phyloP scores from a whole-genome alignment of 1,284 basidiomycete genomes.

The Puccinia hordei region DNA sequence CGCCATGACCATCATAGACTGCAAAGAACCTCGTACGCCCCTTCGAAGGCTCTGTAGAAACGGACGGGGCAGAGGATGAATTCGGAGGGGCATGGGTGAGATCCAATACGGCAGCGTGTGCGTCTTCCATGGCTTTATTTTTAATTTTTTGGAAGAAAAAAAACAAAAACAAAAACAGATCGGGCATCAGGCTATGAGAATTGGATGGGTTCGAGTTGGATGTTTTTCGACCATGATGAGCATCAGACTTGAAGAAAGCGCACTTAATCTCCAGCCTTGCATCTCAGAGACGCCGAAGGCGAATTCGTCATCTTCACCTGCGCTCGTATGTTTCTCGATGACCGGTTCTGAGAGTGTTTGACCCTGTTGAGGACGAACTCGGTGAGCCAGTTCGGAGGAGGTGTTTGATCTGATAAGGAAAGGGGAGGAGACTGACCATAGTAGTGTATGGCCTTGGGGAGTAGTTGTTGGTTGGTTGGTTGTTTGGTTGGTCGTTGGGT shows the following conservation, averaged over 20 bases:
- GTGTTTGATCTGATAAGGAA: not conserved
- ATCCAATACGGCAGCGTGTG: slow-evolving; percentile 78
- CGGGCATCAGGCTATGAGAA: slow-evolving; percentile 9
- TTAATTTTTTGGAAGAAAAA: too few relatives aligned
- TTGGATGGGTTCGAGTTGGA: not conserved
- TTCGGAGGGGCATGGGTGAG: slow-evolving; percentile 57
- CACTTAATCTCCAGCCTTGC: slow-evolving; percentile 99
- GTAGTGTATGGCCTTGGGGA: too few relatives aligned
- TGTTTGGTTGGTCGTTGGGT: too few relatives aligned
- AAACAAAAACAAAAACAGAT: slow-evolving; percentile 37
- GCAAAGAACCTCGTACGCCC: slow-evolving; percentile 73
- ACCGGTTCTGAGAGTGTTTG: slow-evolving; percentile 66
- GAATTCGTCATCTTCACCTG: slow-evolving; percentile 76
- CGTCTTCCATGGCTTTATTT: slow-evolving; percentile 99
- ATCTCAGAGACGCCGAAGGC: slow-evolving; percentile 88
- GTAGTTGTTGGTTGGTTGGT: too few relatives aligned
- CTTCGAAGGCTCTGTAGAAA: slow-evolving; percentile 62
- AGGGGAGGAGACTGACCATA: slow-evolving; percentile 2
- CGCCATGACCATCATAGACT: slow-evolving; percentile 98
- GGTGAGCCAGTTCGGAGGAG: not conserved
- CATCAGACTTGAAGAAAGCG: slow-evolving; percentile 59
- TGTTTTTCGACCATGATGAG: not conserved
- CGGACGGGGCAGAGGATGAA: slow-evolving; percentile 58
- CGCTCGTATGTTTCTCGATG: slow-evolving; percentile 79
- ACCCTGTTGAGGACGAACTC: slow-evolving; percentile 55